Evolutionary conservation across 169 alveolate genomes (phyloP).

Genomic region (Plasmodium gallinaceum): DNA sequence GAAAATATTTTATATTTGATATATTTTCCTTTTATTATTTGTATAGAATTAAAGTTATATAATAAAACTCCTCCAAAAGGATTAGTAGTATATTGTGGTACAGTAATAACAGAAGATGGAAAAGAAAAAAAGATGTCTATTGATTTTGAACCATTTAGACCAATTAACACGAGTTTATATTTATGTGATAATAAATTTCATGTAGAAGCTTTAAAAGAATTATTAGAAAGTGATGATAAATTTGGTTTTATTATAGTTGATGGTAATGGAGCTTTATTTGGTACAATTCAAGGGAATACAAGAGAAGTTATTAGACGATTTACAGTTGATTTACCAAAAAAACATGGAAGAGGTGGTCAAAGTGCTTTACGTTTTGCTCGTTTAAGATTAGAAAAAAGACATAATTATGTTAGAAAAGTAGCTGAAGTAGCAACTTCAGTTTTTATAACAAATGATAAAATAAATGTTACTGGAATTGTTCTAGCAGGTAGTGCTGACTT

Average conservation of each 20-base stretch:
- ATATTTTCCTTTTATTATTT: neutral
- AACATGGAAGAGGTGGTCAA: constrained; percentile 99
- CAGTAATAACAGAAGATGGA: constrained; percentile 96
- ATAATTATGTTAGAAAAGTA: constrained; percentile 97
- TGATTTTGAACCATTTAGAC: constrained; percentile 99
- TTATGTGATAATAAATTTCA: constrained; percentile 97
- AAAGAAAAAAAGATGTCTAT: constrained; percentile 96
- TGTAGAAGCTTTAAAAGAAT: constrained; percentile 92
- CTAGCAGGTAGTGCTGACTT: constrained; percentile 99
- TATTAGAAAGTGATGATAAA: constrained; percentile 95
- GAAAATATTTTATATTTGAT: neutral
- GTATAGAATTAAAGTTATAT: constrained; percentile 93
- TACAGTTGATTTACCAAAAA: constrained; percentile 98
- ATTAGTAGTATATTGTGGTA: constrained; percentile 97
- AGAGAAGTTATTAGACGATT: constrained; percentile 93
- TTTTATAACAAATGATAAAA: constrained; percentile 97
- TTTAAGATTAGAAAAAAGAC: constrained; percentile 98
- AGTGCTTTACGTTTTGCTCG: constrained; percentile 99
- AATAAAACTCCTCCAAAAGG: constrained; percentile 98
- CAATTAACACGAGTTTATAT: constrained; percentile 97
- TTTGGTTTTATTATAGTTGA: constrained; percentile 99
- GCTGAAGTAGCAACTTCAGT: constrained; percentile 97
- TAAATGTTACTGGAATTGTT: constrained; percentile 92
- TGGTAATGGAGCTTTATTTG: constrained; percentile 98
- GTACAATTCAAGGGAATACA: constrained; percentile 96